Percentiles rank a stretch among this genome's conserved stretches.
Conservation (phyloP, 768 basidiomycete genomes). For the Rhizopogon vinicolor region DNA sequence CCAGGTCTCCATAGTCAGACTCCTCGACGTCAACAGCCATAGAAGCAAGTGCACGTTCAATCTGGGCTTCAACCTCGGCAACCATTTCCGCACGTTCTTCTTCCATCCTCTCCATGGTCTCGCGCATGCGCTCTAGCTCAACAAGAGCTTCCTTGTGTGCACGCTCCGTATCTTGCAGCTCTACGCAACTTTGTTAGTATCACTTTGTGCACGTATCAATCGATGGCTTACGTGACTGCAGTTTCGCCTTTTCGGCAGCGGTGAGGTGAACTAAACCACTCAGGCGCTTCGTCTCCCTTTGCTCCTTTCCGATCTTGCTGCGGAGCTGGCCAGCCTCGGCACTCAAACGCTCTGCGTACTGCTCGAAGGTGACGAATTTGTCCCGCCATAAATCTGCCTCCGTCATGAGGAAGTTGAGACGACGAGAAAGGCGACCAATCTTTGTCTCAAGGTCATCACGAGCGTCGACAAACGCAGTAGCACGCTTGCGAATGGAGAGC, state of each 20-base stretch:
- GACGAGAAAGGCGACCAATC: constrained; percentile 79
- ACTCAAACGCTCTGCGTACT: constrained; percentile 88
- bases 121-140: constrained; percentile 83
- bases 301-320: constrained; percentile 86
- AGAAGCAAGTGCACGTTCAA: constrained; percentile 78
- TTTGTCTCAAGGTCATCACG: constrained; percentile 92
- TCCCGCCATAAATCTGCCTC: constrained; percentile 89
- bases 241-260: constrained; percentile 70
- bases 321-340: constrained; percentile 82
- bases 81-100: constrained; percentile 85
- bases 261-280: constrained; percentile 76
- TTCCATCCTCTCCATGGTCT: constrained; percentile 85
- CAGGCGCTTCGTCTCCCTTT: constrained; percentile 81
- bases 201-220: not conserved
- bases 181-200: constrained; percentile 31
- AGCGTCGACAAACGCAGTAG: constrained; percentile 92
- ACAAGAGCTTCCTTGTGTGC: constrained; percentile 75
- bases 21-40: constrained; percentile 78
- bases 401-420: constrained; percentile 90
- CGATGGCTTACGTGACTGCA: constrained; percentile 65
- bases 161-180: constrained; percentile 74
- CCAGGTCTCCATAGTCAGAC: constrained; percentile 59
- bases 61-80: constrained; percentile 90
- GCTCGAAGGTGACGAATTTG: constrained; percentile 92
- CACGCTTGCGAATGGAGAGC: constrained; percentile 85